Conservation (phyloP, 768 basidiomycete species). For the Lactarius trivialis region DNA sequence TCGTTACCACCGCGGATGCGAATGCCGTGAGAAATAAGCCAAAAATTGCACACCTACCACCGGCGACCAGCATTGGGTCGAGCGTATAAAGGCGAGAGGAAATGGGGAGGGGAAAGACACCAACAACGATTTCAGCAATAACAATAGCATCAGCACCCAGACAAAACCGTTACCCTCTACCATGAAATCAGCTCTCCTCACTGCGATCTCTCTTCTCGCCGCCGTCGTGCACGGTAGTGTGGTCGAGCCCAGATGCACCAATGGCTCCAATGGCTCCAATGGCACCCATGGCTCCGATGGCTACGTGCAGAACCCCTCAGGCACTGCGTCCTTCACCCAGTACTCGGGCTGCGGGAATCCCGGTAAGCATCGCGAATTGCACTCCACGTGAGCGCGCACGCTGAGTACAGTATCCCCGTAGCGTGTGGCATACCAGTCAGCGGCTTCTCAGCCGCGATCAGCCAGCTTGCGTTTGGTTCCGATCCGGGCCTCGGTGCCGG, state of each 20-base stretch:
- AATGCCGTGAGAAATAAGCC: background rate
- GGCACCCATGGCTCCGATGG: slow-evolving; percentile 47
- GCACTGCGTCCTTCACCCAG: slow-evolving; percentile 49
- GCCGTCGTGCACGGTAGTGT: background rate
- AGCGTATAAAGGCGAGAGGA: background rate
- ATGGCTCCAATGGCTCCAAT: no score
- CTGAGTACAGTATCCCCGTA: slow-evolving; percentile 16
- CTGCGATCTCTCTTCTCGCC: background rate
- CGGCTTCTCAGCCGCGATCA: slow-evolving; percentile 52
- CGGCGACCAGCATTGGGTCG: background rate
- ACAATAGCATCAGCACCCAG: background rate
- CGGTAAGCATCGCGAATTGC: slow-evolving; percentile 30
- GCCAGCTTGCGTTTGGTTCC: slow-evolving; percentile 50
- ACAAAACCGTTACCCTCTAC: background rate
- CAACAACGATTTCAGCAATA: background rate
- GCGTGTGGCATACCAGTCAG: slow-evolving; percentile 47
- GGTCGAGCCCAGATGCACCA: slow-evolving; percentile 30
- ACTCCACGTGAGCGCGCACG: background rate
- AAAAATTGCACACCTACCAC: background rate
- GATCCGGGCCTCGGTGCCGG: slow-evolving; percentile 44
- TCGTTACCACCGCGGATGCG: background rate
- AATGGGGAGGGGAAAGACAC: background rate
- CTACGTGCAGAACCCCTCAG: slow-evolving; percentile 48
- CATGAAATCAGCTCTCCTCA: slow-evolving; percentile 3
- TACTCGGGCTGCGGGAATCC: slow-evolving; percentile 46